These are phyloP conservation scores for Apiospora kogelbergensis DNA, from an alignment of 2,329 filamentous ascomycete genomes.

Conservation along the genomic window DNA sequence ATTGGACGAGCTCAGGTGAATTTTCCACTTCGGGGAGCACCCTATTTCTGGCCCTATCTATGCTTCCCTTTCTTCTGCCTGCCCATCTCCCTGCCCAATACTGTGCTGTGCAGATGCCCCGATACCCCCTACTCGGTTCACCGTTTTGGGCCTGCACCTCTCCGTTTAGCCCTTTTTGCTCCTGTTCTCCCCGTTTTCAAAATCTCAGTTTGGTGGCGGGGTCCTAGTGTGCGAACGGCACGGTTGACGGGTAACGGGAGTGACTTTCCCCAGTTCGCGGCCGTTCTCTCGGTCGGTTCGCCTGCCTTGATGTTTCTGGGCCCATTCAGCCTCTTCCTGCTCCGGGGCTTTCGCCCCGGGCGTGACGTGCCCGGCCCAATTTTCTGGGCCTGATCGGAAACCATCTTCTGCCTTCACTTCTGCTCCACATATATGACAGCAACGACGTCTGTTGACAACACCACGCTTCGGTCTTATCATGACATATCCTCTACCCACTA, in stretches of 20 bases:
- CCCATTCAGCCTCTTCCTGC: neutral
- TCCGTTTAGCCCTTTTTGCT: no score
- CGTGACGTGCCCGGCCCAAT: constrained; percentile 4
- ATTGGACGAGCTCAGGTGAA: neutral
- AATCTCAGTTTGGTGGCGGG: neutral
- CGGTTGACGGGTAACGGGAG: constrained; percentile 4
- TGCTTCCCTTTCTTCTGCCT: neutral
- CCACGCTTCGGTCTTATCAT: neutral
- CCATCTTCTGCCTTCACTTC: neutral
- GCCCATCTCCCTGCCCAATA: neutral
- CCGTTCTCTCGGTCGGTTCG: neutral
- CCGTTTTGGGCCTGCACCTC: neutral
- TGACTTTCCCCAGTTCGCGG: constrained; percentile 2
- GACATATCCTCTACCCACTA: neutral
- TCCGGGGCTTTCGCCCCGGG: neutral
- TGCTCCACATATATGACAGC: constrained; percentile 1
- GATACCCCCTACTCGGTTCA: neutral
- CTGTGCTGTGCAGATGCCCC: neutral
- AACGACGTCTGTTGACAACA: neutral
- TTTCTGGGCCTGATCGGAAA: constrained; percentile 1
- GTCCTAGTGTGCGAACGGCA: neutral
- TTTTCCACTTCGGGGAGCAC: constrained; percentile 6
- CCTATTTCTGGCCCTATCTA: constrained; percentile 4
- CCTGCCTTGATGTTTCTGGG: neutral
- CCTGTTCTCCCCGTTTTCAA: neutral